These are phyloP conservation scores for Coemansia sp. DNA, from an alignment of 192 early-diverging fungal genomes.

Conservation along the genomic window DNA sequence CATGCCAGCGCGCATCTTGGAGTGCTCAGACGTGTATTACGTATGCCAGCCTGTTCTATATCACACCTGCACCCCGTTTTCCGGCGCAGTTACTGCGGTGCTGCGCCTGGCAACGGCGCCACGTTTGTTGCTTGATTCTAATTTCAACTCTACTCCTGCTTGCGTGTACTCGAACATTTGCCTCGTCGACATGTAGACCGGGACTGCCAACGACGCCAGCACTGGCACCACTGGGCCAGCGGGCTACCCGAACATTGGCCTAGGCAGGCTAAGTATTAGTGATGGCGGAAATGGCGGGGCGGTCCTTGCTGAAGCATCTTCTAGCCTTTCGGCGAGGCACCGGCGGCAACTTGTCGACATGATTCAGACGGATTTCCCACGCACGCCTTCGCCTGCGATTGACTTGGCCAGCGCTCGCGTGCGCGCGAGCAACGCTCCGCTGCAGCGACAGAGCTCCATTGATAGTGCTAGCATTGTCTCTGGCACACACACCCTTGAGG, in stretches of 20 bases:
- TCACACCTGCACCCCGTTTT: too few species aligned
- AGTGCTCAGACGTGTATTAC: too few species aligned
- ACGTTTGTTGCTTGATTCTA: too few species aligned
- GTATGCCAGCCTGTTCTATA: too few species aligned
- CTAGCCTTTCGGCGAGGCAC: constrained; percentile 11
- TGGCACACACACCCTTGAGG: constrained; percentile 6
- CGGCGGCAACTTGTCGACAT: constrained; percentile 47
- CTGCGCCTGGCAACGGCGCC: too few species aligned
- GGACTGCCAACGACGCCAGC: constrained; percentile 2
- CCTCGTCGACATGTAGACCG: constrained; percentile 14
- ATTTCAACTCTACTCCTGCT: too few species aligned
- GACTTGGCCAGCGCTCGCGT: constrained; percentile 19
- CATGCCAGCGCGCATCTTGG: too few species aligned
- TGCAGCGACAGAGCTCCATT: constrained; percentile 4
- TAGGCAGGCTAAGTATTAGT: constrained; percentile 20
- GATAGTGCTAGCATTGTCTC: not conserved
- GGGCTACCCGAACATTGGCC: constrained; percentile 15
- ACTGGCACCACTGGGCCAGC: constrained; percentile 26
- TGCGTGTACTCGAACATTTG: too few species aligned
- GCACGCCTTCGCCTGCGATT: constrained; percentile 44
- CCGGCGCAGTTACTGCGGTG: too few species aligned
- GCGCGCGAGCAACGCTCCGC: constrained; percentile 8
- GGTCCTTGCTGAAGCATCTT: constrained; percentile 8
- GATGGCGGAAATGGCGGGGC: constrained; percentile 3
- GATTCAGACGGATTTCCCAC: constrained; percentile 48